Evolutionary conservation across 1,284 basidiomycete species (phyloP), one percentile per base, ranked within the genome.

Genomic region (Mycena citricolor): DNA sequence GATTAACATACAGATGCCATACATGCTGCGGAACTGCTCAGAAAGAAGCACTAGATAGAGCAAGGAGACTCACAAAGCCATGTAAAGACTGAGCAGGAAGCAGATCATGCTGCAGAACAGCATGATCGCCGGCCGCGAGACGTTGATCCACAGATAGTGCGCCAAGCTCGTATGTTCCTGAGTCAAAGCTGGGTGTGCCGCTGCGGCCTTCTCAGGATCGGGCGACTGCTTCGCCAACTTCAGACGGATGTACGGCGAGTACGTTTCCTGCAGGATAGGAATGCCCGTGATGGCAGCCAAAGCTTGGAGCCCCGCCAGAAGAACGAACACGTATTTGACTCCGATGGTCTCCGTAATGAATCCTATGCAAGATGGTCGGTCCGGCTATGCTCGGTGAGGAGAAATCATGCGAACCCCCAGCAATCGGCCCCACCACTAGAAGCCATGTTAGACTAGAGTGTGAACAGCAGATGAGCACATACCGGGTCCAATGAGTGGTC

Each of bases 251-350:
- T 82, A 66, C 8, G 82, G 82, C 1, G 71, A 74, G 54, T 85
- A 85, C 1, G 82, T 83, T 61, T 86, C 82, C 32, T 64, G 65
- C 4, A 85, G 64, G 11, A 82, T 49, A 0, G 78, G 76, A 14
- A 84, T 73, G 2, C 75, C 81, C 2, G 70, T 64, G 12, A 78
- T 32, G 13, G 63, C 77, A 35, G 67, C 54, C 24, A 68, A 42
- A 25, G 61, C 74, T 69, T 44, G 13, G 45, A 26, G 23, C 36
- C 71, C 62, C 13, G 73, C 68, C 42, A 84, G 75, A 44, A 81
- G 64, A 37, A 82, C 68, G 60, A 83, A 85, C 4, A 84, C 70
- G 56, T 73, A 84, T 65, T 74, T 77, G 47, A 76, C 69, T 4
- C 81, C 79, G 11, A 81, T 62, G 0, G 61, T 66, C 49, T 84